Conservation (phyloP, 2,329 filamentous ascomycete species). For the Fusarium hostae region DNA sequence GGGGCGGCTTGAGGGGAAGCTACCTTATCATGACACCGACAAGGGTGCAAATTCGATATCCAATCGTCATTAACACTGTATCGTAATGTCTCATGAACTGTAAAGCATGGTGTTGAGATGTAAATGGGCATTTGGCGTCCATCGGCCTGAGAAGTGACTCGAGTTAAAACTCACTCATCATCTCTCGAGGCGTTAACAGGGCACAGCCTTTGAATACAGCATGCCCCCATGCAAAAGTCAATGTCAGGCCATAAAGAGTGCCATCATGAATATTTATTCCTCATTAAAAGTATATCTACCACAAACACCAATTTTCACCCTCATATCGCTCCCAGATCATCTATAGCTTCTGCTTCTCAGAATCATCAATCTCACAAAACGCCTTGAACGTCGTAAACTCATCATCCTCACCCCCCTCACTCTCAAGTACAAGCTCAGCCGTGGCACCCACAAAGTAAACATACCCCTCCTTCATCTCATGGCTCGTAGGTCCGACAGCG, state of each 20-base stretch:
- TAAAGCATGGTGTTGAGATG: not conserved
- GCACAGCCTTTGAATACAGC: too few species aligned
- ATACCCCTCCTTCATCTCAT: constrained; percentile 78
- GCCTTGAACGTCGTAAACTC: constrained; percentile 91
- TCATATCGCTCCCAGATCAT: not conserved
- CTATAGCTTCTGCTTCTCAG: constrained; percentile 43
- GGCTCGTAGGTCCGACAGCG: constrained; percentile 82
- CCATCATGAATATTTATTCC: not conserved
- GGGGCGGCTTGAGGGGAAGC: not conserved
- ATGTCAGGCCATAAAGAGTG: not conserved
- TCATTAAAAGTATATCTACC: constrained; percentile 17
- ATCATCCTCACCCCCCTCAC: constrained; percentile 67
- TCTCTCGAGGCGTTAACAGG: rapidly evolving
- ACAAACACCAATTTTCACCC: constrained; percentile 8
- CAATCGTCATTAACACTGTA: not conserved
- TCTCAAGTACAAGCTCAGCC: constrained; percentile 84
- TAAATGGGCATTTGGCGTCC: not conserved
- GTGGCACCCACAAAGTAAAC: constrained; percentile 90
- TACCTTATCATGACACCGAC: constrained; percentile 11
- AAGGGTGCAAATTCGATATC: constrained; percentile 20
- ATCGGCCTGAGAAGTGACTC: rapidly evolving
- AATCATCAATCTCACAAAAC: constrained; percentile 82
- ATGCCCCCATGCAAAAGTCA: not conserved
- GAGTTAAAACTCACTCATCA: too few species aligned
- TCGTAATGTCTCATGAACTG: not conserved